Base-by-base conservation (phyloP, 2,329 filamentous ascomycete genomes). In the Neurospora crassa region DNA sequence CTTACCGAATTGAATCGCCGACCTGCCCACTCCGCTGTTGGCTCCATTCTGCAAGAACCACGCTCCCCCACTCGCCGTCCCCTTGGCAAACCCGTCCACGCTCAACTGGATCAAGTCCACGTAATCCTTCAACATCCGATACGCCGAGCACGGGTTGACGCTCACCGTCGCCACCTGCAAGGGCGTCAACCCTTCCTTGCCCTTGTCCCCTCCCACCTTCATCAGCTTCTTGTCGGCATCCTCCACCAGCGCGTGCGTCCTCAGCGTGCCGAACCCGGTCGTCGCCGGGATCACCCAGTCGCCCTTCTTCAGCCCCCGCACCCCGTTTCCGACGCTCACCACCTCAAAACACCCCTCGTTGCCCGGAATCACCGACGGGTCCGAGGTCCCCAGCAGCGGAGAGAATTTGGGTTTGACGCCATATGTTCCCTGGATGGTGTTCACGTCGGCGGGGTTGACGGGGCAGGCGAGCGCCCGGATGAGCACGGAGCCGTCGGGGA, bases 1-100 rank as follows among this genome's bases (percentile, higher is more conserved):
- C 76, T 83, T 86, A 1, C 88, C 95, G 1, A 99, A 84, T 82
- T 99, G 96, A 74, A 98, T 96, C 12, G 93, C 95, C 2, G 94
- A 92, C 47, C 96, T 86, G 1, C 96, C 96, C 18, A 99, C 96
- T 12, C 94, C 96, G 59, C 90, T 93, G 81, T 99, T 99, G 47
- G 95, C 96, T 8, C 95, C 96, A 79, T 99, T 99, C 82, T 99
- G 96, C 67, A 99, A 90, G 79, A 97, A 93, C 94, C 95, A 99
- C 71, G 96, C 91, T 70, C 94, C 92, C n/a, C 89, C 87, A 70
- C 92, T 92, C 84, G 71, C 84, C 84, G 41, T 34, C 68, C 83
- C 84, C 29, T 81, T 77, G 67, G 82, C 80, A 68, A 84, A 84
- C 12, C 82, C 79, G 10, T 78, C 77, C 78, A 87, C 84, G 70